Evolutionary conservation across 73 alveolate species (phyloP), one percentile per base, ranked within the genome.

Genomic region (Symbiodinium pilosum): DNA sequence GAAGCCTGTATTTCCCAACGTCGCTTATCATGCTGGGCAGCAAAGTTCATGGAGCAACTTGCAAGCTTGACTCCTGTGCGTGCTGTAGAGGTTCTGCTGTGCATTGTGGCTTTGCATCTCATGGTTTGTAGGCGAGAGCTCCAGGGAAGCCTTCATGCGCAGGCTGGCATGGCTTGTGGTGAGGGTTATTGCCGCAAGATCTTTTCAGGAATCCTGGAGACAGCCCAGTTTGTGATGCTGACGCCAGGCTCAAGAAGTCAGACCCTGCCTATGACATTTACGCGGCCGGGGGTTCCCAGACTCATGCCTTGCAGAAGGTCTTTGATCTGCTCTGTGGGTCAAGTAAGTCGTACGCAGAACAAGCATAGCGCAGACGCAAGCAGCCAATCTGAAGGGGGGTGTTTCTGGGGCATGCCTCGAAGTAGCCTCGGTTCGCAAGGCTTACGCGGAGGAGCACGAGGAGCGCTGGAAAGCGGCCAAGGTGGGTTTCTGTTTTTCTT

Each of bases 361-460:
- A n/a, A n/a, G n/a, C n/a, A n/a, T n/a, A n/a, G n/a, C n/a, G n/a
- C n/a, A n/a, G n/a, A n/a, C n/a, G n/a, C n/a, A n/a, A n/a, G n/a
- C n/a, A n/a, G n/a, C n/a, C n/a, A n/a, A n/a, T n/a, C n/a, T n/a
- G n/a, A 30, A 54, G 71, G 71, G 71, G 26, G 28, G 68, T 24
- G 68, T n/a, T 6, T 24, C 73, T 8, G 28, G 28, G 73, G n/a
- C 2, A 54, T n/a, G n/a, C n/a, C n/a, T n/a, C n/a, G n/a, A n/a
- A n/a, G n/a, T n/a, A n/a, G n/a, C 59, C 14, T 28, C 38, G 41
- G 3, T 64, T 11, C 32, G 21, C 81, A 12, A 77, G 87, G 87
- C 98, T 93, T 93, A 93, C 68, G 98, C 98, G 3, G 98, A 93
- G 98, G 98, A 93, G 51, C 98, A 93, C 92, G 44, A 36, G 38